phyloP scores from a whole-genome alignment of 345 rosid genomes.

The Euphorbia tirucalli region DNA sequence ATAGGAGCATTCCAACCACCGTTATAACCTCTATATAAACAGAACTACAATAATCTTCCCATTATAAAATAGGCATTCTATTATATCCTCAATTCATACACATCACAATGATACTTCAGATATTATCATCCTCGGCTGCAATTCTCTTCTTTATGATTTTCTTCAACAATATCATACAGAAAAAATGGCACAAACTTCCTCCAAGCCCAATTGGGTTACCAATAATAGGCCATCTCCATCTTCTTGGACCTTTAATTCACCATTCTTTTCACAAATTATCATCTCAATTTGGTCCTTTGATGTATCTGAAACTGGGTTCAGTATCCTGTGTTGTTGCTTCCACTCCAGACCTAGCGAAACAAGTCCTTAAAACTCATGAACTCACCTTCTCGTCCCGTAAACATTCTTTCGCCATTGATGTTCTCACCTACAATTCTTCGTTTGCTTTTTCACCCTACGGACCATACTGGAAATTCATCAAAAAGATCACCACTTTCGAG shows the following conservation, averaged over 20 bases:
- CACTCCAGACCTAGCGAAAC: constrained; percentile 34
- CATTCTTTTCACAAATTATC: constrained; percentile 29
- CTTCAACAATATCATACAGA: neutral
- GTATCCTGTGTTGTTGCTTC: constrained; percentile 38
- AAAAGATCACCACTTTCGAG: constrained; percentile 41
- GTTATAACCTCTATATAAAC: too few species aligned
- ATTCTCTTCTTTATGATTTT: neutral
- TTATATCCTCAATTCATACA: neutral
- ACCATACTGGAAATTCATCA: constrained; percentile 49
- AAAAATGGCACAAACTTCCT: constrained; percentile 21
- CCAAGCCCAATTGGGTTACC: constrained; percentile 42
- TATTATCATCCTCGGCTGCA: neutral
- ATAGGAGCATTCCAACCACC: too few species aligned
- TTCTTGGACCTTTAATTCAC: constrained; percentile 37
- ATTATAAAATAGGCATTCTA: too few species aligned
- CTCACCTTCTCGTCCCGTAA: constrained; percentile 34
- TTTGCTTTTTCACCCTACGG: constrained; percentile 44
- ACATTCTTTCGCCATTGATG: constrained; percentile 34
- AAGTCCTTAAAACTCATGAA: constrained; percentile 39
- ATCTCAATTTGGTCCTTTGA: constrained; percentile 30
- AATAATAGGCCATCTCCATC: constrained; percentile 49
- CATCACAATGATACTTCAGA: neutral
- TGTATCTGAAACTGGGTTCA: constrained; percentile 38
- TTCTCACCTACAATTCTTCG: constrained; percentile 42
- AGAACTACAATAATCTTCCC: too few species aligned